Evolutionary conservation across 176 grass and related monocot genomes (phyloP), one percentile per base, ranked within the genome.

Genomic region (Musa itinerans): DNA sequence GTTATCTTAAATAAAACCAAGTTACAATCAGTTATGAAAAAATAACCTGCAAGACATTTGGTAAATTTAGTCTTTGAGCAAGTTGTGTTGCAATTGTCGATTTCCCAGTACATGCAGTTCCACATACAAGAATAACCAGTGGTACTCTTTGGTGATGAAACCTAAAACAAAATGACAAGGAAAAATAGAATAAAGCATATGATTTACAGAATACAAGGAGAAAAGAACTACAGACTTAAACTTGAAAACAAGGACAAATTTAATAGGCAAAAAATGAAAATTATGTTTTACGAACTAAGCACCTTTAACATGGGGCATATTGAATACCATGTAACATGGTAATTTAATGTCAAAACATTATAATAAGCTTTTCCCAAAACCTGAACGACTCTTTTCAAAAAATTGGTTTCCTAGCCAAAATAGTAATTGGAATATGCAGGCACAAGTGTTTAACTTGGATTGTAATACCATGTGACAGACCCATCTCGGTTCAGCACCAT

Each of bases 141-240:
- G 92, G 92, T 69, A 96, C 87, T 81, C 92, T 89, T 81, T 96
- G 92, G 81, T 97, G 94, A 89, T 97, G 94, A 78, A 97, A 97
- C 54, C 94, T 96, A 81, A 29, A 34, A 61, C 22, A 50, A 7
- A 26, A 78, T 25, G 24, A 79, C 70, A 71, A 83, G 83, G 2
- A 14, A 11, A 80, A 25, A 58, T 64, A 51, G 9, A 67, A 84
- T 21, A 75, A 51, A 21, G 15, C 29, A 48, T 71, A 52, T n/a
- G 19, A n/a, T 51, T 71, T 48, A 11, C 8, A 71, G 67, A 50
- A 70, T 68, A 57, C 8, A 21, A 49, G 15, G 10, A 23, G 13
- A 74, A 56, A 34, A 58, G 54, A 67, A 78, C 21, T 65, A 2
- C n/a, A 22, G 13, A 8, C 13, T 49, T 2, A 14, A 43, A 50